Evolutionary conservation across 306 rosid genomes (phyloP).

Genomic region (Trifolium pratense): DNA sequence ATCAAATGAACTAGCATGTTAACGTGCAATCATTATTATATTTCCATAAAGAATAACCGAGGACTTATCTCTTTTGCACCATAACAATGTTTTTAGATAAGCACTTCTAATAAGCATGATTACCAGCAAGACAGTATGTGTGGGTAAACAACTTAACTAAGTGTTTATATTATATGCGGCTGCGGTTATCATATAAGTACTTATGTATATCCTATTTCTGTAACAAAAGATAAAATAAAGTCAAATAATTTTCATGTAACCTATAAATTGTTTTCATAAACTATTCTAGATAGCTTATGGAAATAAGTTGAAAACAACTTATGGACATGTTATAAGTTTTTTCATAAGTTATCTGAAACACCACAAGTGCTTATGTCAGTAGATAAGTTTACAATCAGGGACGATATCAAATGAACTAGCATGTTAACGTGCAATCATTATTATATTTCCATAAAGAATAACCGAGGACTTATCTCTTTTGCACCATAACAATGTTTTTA

Average conservation of each 20-base stretch:
- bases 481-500: neutral
- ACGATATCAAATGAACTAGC: constrained; percentile 4
- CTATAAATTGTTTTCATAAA: neutral
- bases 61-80: neutral
- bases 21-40: neutral
- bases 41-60: constrained; percentile 7
- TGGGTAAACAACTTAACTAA: too few relatives aligned
- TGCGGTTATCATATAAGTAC: too few relatives aligned
- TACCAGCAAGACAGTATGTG: neutral
- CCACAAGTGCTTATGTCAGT: neutral
- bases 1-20: constrained; percentile 14
- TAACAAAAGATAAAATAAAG: too few relatives aligned
- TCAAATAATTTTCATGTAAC: too few relatives aligned
- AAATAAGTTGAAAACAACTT: neutral
- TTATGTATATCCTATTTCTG: too few relatives aligned
- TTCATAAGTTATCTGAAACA: neutral
- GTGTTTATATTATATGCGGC: too few relatives aligned
- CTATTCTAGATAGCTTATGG: neutral
- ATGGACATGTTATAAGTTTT: neutral
- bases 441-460: constrained; percentile 16
- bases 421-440: neutral
- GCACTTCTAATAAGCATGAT: constrained; percentile 17
- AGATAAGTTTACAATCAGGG: neutral
- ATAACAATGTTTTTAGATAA: neutral
- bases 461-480: neutral